Percentiles rank a stretch among this genome's conserved stretches.
Conservation (phyloP, 768 basidiomycete species). For the Sporobolomyces roseus region DNA sequence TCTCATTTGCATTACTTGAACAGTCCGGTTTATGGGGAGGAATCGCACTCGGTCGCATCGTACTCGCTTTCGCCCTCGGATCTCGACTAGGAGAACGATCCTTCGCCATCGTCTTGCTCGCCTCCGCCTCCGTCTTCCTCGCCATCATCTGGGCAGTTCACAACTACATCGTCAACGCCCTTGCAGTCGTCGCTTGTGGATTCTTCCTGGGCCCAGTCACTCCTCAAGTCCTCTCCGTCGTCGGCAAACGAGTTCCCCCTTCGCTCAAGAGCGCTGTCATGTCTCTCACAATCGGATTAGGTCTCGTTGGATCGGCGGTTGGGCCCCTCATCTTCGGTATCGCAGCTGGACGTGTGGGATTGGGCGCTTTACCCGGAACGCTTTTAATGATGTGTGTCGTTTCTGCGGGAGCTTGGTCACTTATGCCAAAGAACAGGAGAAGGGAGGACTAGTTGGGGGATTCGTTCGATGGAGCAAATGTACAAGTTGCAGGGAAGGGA, state of each 20-base stretch:
- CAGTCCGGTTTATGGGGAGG: conserved; percentile 10
- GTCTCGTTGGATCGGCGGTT: conserved; percentile 26
- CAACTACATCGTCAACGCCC: conserved; percentile 19
- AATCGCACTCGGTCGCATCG: conserved; percentile 29
- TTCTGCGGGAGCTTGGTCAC: not conserved
- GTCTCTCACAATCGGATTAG: conserved; percentile 27
- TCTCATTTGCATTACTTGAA: too few relatives aligned
- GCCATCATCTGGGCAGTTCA: conserved; percentile 30
- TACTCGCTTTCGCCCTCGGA: conserved; percentile 16
- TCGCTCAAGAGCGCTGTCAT: conserved; percentile 31
- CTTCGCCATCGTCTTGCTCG: conserved; percentile 26
- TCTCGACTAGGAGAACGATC: conserved; percentile 24
- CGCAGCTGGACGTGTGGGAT: conserved; percentile 5
- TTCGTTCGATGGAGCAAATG: too few relatives aligned
- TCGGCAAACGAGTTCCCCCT: conserved; percentile 28
- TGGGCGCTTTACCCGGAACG: conserved; percentile 11
- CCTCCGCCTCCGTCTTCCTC: conserved; percentile 2
- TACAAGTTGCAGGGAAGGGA: too few relatives aligned
- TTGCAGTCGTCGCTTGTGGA: conserved; percentile 23
- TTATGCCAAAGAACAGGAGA: conserved; percentile 33
- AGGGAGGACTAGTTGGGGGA: conserved; percentile 42
- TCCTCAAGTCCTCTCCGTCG: conserved; percentile 20
- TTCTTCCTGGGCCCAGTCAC: conserved; percentile 38
- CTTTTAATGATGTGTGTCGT: conserved; percentile 24
- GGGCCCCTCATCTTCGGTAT: conserved; percentile 33